Base-by-base conservation (phyloP, 176 grass and related monocot species). In the Carex littledalei region DNA sequence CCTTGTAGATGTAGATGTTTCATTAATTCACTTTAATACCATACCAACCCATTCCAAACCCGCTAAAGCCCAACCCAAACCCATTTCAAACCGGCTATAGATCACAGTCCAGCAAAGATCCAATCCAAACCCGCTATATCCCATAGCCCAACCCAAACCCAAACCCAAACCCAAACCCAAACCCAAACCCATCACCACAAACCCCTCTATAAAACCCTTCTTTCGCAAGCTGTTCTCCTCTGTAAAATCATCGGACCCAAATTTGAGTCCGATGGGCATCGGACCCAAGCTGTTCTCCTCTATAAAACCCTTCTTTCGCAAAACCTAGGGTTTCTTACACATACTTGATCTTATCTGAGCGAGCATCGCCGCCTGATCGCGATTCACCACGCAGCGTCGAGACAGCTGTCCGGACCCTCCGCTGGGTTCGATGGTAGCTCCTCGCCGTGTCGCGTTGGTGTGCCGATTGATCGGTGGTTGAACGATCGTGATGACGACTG, bases 291-390 rank as follows among this genome's bases (percentile, higher is more conserved):
- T 26, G 26, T 26, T 26, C 26, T 26, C 13, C 72, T 76, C 21
- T 2, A 78, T 56, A 78, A 78, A 78, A 78, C 49, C 74, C 49
- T 78, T 26, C 22, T 78, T 3, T 13, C 6, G 0, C 24, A 6
- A 7, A 3, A 32, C 0, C 74, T 78, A 78, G 74, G 70, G 50
- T 78, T 78, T 78, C 21, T 55, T 1, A 56, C 74, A 78, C 21
- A n/a, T 78, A 78, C 74, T 78, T 78, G 74, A 78, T 78, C 74
- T 78, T 78, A 78, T 78, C 74, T 50, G 74, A 78, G 50, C 49
- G 74, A 78, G 74, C 22, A 24, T 22, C 74, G 74, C 74, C 70
- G 70, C 43, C 70, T 50, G 43, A 74, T 43, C 39, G 45, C n/a
- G 43, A 8, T 2, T 15, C 22, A 10, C 24, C 22, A 10, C 74